These are phyloP conservation scores for Suillus plorans DNA, from an alignment of 768 basidiomycete genomes.

Conservation along the genomic window DNA sequence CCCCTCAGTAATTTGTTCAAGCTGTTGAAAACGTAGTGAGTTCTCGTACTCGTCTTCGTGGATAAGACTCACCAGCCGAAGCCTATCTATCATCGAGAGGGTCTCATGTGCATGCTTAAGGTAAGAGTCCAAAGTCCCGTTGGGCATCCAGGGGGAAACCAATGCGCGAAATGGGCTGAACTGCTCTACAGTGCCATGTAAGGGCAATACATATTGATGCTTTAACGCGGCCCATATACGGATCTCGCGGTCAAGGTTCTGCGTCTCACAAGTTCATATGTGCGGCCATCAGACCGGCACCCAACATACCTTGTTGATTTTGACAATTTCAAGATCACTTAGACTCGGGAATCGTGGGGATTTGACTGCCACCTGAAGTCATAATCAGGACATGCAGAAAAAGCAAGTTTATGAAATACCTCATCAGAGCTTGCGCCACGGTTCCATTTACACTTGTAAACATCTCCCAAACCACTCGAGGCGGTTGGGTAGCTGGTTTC, in stretches of 20 bases:
- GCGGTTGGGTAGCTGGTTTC: background rate
- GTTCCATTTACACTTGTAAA: conserved; percentile 34
- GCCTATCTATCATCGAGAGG: conserved; percentile 34
- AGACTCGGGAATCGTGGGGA: background rate
- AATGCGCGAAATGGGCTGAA: conserved; percentile 38
- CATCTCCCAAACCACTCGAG: conserved; percentile 42
- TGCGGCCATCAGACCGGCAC: background rate
- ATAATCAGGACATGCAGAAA: background rate
- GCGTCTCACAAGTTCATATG: background rate
- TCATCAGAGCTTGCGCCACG: background rate
- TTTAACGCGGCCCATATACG: conserved; percentile 37
- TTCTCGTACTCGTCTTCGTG: background rate
- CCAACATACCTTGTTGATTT: background rate
- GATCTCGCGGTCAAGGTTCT: conserved; percentile 36
- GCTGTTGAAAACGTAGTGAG: conserved; percentile 20
- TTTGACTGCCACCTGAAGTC: conserved; percentile 10
- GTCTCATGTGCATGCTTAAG: conserved; percentile 37
- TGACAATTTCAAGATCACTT: background rate
- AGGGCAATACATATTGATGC: conserved; percentile 38
- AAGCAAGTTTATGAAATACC: background rate
- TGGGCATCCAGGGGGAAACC: conserved; percentile 45
- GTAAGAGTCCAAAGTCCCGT: conserved; percentile 39
- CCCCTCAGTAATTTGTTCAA: conserved; percentile 40
- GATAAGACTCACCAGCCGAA: conserved; percentile 31
- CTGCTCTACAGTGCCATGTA: conserved; percentile 35